A percentile compares a stretch with the other conserved stretches of the same genome.
Evolutionary conservation across 768 basidiomycete species (phyloP).

Genomic region (Hydnum rufescens): DNA sequence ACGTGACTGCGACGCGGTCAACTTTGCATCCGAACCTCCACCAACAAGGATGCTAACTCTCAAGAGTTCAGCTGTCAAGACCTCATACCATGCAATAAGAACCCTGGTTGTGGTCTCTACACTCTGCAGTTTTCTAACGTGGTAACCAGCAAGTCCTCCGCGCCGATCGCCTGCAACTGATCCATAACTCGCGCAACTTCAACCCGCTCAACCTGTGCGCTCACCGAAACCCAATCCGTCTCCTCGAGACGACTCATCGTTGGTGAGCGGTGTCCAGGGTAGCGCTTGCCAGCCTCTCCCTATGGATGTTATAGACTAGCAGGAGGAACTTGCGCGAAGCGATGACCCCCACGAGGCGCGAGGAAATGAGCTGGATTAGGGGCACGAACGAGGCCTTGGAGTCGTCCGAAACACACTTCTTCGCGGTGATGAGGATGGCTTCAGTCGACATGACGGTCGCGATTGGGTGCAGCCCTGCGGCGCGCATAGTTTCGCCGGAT

Average conservation of each 20-base stretch:
- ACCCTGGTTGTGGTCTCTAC: too few species aligned
- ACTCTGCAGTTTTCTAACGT: constrained; percentile 89
- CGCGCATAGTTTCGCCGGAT: constrained; percentile 99
- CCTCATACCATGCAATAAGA: too few species aligned
- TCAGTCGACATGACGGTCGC: constrained; percentile 71
- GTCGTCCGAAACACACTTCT: constrained; percentile 15
- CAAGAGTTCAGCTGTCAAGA: too few species aligned
- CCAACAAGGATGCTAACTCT: too few species aligned
- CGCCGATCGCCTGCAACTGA: constrained; percentile 56
- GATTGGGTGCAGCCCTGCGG: constrained; percentile 86
- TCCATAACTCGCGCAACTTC: constrained; percentile 76
- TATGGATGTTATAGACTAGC: constrained; percentile 80
- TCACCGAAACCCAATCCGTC: constrained; percentile 78
- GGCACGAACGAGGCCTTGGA: constrained; percentile 35
- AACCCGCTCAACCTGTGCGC: constrained; percentile 78
- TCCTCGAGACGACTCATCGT: constrained; percentile 72
- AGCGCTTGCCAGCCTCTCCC: constrained; percentile 37
- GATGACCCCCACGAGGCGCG: constrained; percentile 79
- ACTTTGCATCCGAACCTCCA: too few species aligned
- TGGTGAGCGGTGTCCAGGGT: too few species aligned
- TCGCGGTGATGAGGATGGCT: constrained; percentile 66
- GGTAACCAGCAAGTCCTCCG: constrained; percentile 79
- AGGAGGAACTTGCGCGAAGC: constrained; percentile 61
- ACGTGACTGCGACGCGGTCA: too few species aligned
- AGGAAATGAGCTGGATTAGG: constrained; percentile 61